phyloP scores from a whole-genome alignment of 768 basidiomycete genomes.

The Hirschioporus abietinus region DNA sequence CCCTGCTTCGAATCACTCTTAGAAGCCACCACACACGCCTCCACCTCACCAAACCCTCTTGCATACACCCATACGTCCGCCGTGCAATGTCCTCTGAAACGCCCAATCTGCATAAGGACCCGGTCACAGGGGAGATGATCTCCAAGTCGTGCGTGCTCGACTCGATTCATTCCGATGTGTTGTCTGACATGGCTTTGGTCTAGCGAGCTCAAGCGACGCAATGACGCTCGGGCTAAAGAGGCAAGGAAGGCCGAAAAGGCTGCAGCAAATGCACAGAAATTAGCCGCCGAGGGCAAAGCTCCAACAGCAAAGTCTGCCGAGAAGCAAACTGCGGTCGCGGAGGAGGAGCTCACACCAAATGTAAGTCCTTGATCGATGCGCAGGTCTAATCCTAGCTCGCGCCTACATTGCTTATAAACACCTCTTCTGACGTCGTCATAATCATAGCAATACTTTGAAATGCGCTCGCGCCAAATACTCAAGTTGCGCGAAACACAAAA shows the following conservation, averaged over 20 bases:
- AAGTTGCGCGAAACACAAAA: constrained; percentile 77
- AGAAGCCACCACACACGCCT: not conserved
- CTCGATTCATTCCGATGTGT: constrained; percentile 12
- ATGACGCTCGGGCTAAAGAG: constrained; percentile 71
- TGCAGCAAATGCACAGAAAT: constrained; percentile 38
- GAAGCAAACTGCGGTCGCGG: constrained; percentile 34
- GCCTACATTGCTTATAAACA: not conserved
- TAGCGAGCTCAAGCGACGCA: constrained; percentile 92
- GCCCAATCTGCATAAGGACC: constrained; percentile 55
- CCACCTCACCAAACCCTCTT: not conserved
- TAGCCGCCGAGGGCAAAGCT: constrained; percentile 35
- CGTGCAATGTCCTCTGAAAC: constrained; percentile 35
- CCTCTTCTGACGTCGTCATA: not conserved
- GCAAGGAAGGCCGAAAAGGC: constrained; percentile 77
- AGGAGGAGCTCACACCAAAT: constrained; percentile 87
- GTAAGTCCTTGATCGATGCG: constrained; percentile 42
- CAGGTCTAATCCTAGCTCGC: not conserved
- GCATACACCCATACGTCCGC: not conserved
- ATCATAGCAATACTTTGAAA: constrained; percentile 90
- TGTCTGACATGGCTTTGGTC: constrained; percentile 22
- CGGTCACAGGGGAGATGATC: constrained; percentile 92
- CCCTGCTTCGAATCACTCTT: constrained; percentile 2
- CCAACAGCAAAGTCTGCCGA: constrained; percentile 24
- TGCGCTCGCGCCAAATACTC: constrained; percentile 84
- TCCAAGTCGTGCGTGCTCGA: constrained; percentile 77